Evolutionary conservation across 2,329 filamentous ascomycete genomes (phyloP), one percentile per base, ranked within the genome.

Genomic region (Aspergillus ochraceus): DNA sequence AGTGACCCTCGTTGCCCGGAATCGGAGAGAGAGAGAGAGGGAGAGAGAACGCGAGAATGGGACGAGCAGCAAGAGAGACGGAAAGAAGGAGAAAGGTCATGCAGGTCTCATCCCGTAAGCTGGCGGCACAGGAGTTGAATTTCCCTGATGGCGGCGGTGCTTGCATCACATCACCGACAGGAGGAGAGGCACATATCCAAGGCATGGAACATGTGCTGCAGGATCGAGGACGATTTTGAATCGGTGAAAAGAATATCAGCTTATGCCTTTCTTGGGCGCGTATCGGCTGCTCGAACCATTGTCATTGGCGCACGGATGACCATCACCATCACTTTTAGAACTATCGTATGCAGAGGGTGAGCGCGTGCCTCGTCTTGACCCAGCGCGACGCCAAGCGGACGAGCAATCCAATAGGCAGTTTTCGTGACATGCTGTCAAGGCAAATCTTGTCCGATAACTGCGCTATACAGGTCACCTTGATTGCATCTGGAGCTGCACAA

Each of bases 261-360:
- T 60, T 60, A 52, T 64, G 60, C 56, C 57, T 50, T 36, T 42
- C 55, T 54, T 62, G 58, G 60, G 61, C 61, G 61, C 63, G 60
- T 68, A 59, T 63, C 58, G 52, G 54, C 50, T 53, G 51, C 39
- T 62, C 32, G 47, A 49, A 60, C 59, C 46, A 51, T 51, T 63
- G 60, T 60, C 58, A 68, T 65, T 68, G 66, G 65, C 24, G 61
- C 57, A 64, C 57, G 62, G 59, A 58, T 51, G 61, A 54, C 58
- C 58, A 60, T 57, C 62, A 61, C 36, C 54, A 55, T 58, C 59
- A 59, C 62, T 53, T 60, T 56, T 51, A 59, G 45, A 24, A 58
- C 60, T 60, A 61, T 57, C 60, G 30, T 57, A 61, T 64, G 65
- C 64, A 64, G 59, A 62, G 53, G 54, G 63, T 53, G 62, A 60